Evolutionary conservation across 768 basidiomycete genomes (phyloP).

Genomic region (Lyophyllum shimeji): DNA sequence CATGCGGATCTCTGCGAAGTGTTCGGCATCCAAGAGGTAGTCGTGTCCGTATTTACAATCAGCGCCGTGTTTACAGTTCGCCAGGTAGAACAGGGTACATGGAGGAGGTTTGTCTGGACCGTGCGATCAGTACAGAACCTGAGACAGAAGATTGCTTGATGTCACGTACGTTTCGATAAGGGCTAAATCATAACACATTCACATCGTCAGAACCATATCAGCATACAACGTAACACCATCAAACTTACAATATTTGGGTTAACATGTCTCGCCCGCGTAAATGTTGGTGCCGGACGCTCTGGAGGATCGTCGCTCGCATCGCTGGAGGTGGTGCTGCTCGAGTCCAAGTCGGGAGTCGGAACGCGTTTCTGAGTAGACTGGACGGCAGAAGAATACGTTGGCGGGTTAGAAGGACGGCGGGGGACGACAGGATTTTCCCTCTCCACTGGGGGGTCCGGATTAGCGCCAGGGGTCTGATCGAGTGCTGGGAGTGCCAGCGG

Average conservation of each 20-base stretch:
- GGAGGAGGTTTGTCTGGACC: conserved; percentile 60
- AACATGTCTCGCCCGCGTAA: conserved; percentile 40
- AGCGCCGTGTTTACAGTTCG: conserved; percentile 56
- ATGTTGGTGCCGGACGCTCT: conserved; percentile 29
- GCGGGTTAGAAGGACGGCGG: conserved; percentile 20
- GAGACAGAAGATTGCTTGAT: conserved; percentile 4
- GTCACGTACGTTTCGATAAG: conserved; percentile 59
- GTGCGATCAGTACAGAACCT: conserved; percentile 16
- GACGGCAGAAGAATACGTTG: conserved; percentile 46
- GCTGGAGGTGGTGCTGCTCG: conserved; percentile 42
- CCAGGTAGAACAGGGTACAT: conserved; percentile 65
- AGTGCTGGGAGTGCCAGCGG: conserved; percentile 17
- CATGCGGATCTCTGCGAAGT: conserved; percentile 50
- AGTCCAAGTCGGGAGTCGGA: conserved; percentile 38
- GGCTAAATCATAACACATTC: conserved; percentile 30
- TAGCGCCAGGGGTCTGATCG: conserved; percentile 25
- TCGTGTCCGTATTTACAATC: conserved; percentile 65
- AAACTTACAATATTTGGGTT: conserved; percentile 52
- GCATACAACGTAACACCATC: conserved; percentile 3
- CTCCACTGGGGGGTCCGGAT: conserved; percentile 19
- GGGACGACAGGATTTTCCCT: neutral
- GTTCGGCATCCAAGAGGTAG: conserved; percentile 53
- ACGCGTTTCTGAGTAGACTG: conserved; percentile 30
- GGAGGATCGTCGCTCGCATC: conserved; percentile 42
- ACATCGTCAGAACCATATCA: neutral